These are phyloP conservation scores for Clausena lansium DNA, from an alignment of 345 rosid species.

Conservation along the genomic window DNA sequence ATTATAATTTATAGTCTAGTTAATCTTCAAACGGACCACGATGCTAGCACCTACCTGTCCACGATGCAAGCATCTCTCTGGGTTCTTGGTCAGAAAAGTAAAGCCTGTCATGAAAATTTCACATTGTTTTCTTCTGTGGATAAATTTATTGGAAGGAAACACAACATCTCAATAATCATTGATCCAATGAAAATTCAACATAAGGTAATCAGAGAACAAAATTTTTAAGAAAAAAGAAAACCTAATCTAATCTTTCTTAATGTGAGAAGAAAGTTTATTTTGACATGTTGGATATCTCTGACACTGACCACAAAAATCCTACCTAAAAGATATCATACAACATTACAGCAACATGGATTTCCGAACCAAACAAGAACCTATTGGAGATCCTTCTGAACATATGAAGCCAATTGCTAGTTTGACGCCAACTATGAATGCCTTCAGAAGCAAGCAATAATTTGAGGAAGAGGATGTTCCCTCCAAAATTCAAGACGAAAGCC, in stretches of 20 bases:
- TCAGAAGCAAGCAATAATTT: slow-evolving; percentile 1
- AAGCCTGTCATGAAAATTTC: neutral
- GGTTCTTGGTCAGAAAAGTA: neutral
- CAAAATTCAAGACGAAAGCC: slow-evolving; percentile 10
- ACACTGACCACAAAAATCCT: neutral
- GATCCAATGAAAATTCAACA: neutral
- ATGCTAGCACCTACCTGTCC: neutral
- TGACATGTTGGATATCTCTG: neutral
- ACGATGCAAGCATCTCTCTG: neutral
- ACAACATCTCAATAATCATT: neutral
- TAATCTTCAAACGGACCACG: neutral
- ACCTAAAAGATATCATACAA: slow-evolving; percentile 14
- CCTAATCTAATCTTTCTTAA: neutral
- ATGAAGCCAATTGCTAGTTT: neutral
- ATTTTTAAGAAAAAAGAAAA: neutral
- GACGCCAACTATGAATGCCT: neutral
- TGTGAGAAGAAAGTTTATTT: neutral
- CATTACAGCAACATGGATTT: slow-evolving; percentile 5
- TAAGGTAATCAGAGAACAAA: neutral
- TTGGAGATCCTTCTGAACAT: slow-evolving; percentile 3
- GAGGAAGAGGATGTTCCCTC: neutral
- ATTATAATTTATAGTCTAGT: neutral
- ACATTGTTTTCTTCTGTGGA: neutral
- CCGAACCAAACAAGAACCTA: neutral
- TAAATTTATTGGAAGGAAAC: neutral